Base-by-base conservation (phyloP, 345 rosid genomes). In the Rhodamnia argentea region DNA sequence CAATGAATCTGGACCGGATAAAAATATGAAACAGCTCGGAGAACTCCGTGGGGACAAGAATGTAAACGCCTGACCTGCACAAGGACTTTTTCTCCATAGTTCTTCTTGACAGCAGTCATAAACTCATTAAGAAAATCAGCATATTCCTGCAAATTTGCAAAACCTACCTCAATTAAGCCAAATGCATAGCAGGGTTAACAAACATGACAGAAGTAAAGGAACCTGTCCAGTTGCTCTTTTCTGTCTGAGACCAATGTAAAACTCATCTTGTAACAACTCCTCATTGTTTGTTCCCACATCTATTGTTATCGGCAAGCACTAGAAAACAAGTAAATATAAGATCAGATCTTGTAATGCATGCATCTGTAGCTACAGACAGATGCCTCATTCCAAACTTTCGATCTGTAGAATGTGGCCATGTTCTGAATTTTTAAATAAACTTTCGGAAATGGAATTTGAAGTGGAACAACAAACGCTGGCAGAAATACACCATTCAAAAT, bases 211-310 rank as follows among this genome's bases (percentile, higher is more conserved):
- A 22, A n/a, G 50, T 53, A 76, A 11, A 18, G 82, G 88, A 87
- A 96, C 98, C 98, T 95, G 90, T 86, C 96, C 98, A 0, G 96
- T 94, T 85, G 97, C 99, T 87, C 98, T 88, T 88, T 84, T 93
- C 83, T 96, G 99, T 81, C 90, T 90, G 85, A 96, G 95, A 59
- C 99, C 98, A 52, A 95, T 96, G 86, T 96, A 96, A 88, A 96
- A 94, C 90, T 96, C 99, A 88, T 96, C 93, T 40, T 95, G 94
- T 90, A 96, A 90, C 92, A 96, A 87, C 62, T 91, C 53, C 89
- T 94, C 96, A 90, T 96, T 96, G 93, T 96, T 95, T 84, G 99
- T 95, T 82, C 98, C 99, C 90, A 96, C 97, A 88, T 96, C 99
- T 86, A 96, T 91, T 23, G 97, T 96, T 84, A 96, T 83, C 59